Evolutionary conservation across 1,284 basidiomycete genomes (phyloP).

Genomic region (Jaminaea rosea): DNA sequence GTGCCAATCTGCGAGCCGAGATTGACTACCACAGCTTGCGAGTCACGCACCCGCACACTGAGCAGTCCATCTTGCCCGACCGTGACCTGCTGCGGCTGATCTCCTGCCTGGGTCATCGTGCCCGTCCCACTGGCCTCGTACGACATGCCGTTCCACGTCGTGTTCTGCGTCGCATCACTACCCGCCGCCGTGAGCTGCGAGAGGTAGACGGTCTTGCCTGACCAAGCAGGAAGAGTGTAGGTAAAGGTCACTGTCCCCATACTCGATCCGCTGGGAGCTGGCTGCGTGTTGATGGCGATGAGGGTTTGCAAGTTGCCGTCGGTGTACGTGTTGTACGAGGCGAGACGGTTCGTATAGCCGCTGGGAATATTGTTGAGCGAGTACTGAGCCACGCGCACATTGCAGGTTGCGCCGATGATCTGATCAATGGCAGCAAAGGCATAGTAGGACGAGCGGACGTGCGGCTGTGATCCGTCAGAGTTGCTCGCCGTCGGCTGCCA

Average conservation of each 20-base stretch:
- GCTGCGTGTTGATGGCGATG: conserved; percentile 27
- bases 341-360: conserved; percentile 20
- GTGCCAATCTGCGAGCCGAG: conserved; percentile 17
- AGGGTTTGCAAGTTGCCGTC: conserved; percentile 14
- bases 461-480: conserved; percentile 11
- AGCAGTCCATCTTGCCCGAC: conserved; percentile 20
- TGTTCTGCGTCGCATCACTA: conserved; percentile 20
- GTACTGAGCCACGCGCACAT: conserved; percentile 14
- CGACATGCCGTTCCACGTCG: conserved; percentile 30
- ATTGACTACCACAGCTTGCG: conserved; percentile 22
- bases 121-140: conserved; percentile 21
- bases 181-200: conserved; percentile 18
- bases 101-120: neutral
- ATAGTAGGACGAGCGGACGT: conserved; percentile 31
- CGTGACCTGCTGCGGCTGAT: conserved; percentile 9
- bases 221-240: conserved; percentile 17
- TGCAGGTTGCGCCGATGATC: conserved; percentile 26
- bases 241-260: conserved; percentile 7
- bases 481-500: conserved; percentile 19
- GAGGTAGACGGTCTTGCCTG: conserved; percentile 24
- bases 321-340: conserved; percentile 20
- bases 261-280: conserved; percentile 4
- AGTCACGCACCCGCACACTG: conserved; percentile 24
- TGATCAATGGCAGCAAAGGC: conserved; percentile 33
- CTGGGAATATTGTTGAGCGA: conserved; percentile 13